These are phyloP conservation scores for Metschnikowia henanensis DNA, from an alignment of 805 yeast genomes.

Conservation along the genomic window DNA sequence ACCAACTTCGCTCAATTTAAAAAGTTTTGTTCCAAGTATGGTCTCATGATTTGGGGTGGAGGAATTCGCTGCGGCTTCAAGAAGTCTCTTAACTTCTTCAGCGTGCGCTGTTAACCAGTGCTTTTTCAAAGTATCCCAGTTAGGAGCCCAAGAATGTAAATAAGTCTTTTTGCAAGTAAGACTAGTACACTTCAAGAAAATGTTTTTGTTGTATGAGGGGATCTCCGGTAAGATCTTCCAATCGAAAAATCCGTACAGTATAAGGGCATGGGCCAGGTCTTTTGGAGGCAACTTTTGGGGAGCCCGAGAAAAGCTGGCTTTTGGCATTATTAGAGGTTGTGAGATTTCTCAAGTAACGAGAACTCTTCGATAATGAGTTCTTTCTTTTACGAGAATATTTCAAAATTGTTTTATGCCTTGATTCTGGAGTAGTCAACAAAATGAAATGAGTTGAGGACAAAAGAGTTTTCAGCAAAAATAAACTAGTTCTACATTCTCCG, in stretches of 20 bases:
- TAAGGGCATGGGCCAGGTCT: neutral
- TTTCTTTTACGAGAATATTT: too few relatives aligned
- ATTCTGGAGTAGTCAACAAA: too few relatives aligned
- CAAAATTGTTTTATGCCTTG: too few relatives aligned
- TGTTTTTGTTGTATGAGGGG: neutral
- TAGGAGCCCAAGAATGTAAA: neutral
- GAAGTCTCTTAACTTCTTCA: neutral
- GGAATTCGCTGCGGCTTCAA: neutral
- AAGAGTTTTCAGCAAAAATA: too few relatives aligned
- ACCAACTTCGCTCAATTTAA: neutral
- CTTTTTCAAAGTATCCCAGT: neutral
- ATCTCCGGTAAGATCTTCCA: neutral
- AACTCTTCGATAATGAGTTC: too few relatives aligned
- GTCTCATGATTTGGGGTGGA: neutral
- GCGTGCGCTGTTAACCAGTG: neutral
- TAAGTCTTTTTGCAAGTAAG: neutral
- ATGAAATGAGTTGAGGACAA: too few relatives aligned
- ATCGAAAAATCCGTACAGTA: neutral
- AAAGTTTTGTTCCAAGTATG: neutral
- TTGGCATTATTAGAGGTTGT: too few relatives aligned
- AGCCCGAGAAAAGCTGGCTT: neutral
- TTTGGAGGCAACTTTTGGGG: neutral
- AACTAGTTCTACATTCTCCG: too few relatives aligned
- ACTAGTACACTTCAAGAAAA: neutral
- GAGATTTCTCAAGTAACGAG: too few relatives aligned